Evolutionary conservation across 2,329 filamentous ascomycete species (phyloP), one percentile per base, ranked within the genome.

Genomic region (Chalara sp.): DNA sequence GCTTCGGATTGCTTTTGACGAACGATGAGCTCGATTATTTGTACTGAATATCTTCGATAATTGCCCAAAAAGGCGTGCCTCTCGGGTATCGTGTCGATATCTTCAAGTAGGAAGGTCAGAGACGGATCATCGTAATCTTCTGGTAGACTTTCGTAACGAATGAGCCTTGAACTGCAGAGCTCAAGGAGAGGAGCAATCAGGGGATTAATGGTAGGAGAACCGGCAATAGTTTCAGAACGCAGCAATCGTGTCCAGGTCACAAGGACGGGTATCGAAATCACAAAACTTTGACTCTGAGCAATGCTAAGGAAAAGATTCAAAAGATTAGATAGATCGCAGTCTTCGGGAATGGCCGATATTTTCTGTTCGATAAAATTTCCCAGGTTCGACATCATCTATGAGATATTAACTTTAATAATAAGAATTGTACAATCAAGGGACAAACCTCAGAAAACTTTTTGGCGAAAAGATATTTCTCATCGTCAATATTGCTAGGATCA

Each of bases 31-130:
- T 97, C 92, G 50, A 99, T 89, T 30, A 96, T 80, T 53, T 88
- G 85, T 3, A 84, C 83, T 66, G 90, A 93, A 63, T 96, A 97
- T 53, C 93, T 81, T 39, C 93, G 80, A 67, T 99, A 99, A 64
- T 99, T 97, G 4, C 92, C 90, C 8, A 97, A 77, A 66, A 99
- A 99, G 1, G 90, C 89, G 69, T 99, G 93, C 29, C 90, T 81
- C 66, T 99, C 93, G 0, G 93, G 93, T 21, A 92, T 75, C 0
- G 92, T 97, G 63, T 99, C 93, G 50, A 96, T 95, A 64, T 99
- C 93, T 63, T 97, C 91, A 61, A 90, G 77, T 1, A 99, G 76
- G 58, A 96, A 93, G 8, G 89, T 73, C 52, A 90, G 79, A 0
- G 87, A 91, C 2, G 87, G 78, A 60, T 96, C 85, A 44, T 88